Evolutionary conservation across 1,139 yeast species (phyloP), one percentile per base, ranked within the genome.

Genomic region (Yamadazyma triangularis): DNA sequence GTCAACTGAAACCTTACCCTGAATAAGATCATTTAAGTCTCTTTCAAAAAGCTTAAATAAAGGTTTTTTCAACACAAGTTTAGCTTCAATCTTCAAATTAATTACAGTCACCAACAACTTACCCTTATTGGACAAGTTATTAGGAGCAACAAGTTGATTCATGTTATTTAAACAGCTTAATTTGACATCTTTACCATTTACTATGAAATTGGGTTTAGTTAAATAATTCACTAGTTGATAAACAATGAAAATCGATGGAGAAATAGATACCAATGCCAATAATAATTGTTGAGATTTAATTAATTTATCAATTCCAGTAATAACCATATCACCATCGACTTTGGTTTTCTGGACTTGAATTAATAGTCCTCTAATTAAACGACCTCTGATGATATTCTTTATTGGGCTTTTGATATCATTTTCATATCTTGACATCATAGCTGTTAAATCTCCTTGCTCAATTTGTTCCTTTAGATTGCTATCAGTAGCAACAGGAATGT

Each of bases 341-440:
- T 91, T 91, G 10, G 95, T 83, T 58, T 91, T 91, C 53, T 91
- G 98, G 8, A 91, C 66, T 56, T 91, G 97, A 38, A 91, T 89
- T 46, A 91, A 59, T 28, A 91, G 58, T 9, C 91, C 79, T 30
- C 95, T 70, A 7, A 88, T 60, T 40, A 91, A 68, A 31, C 79
- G 74, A 3, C 97, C 98, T 7, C 65, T 60, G 4, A 77, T 33
- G 4, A 86, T 42, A 24, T 82, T 79, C 36, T 65, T 70, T 31
- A 88, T 54, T 0, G 97, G 97, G 8, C 68, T 58, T 39, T 77
- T 75, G 37, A 91, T 63, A 46, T 88, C 93, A 21, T 62, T 51
- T 49, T 91, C 97, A 53, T 91, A 91, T 24, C 77, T 74, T 28
- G 78, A 73, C 83, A 91, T 77, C 31, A 91, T 77, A 31, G 81